Base-by-base conservation (phyloP, 106 monocot species). In the Dendrobium chrysotoxum region DNA sequence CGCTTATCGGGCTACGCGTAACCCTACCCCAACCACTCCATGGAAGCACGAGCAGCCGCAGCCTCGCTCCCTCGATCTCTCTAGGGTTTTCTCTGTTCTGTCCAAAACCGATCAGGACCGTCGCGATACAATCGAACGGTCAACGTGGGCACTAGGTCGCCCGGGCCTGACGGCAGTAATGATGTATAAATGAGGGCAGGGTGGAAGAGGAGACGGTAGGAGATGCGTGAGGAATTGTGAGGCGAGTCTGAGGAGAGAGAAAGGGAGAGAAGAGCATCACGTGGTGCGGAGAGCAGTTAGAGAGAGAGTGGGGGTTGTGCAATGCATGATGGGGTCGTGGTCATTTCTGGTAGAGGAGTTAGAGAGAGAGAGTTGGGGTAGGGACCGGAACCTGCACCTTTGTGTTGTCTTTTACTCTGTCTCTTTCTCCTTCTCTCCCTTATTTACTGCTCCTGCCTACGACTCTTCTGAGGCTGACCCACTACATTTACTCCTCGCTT, bases 391-490 rank as follows among this genome's bases (percentile, higher is more conserved):
- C 71, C 71, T 74, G 74, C 74, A 74, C 21, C 41, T 12, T 41
- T 41, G 74, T n/a, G 17, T 74, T 74, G 74, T 74, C 74, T 74
- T 74, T 74, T 74, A 40, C 74, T 41, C 74, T 20, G 74, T 74
- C 74, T 42, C 20, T 74, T 41, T 23, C 16, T 35, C 4, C n/a
- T 16, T 28, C 17, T 74, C 74, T 40, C n/a, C 10, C 39, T 40
- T 23, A 40, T 40, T 35, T 42, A 16, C 42, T 16, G 11, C 23
- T 20, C 39, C 1, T 35, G 7, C 18, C 74, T 41, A 15, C 28
- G 74, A 23, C 50, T 50, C 50, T 15, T 50, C 50, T 50, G 50
- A 12, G 11, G 50, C 40, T 28, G 40, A 31, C 28, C 28, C 28
- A 41, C 20, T 74, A 5, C 76, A 20, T 47, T 76, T 47, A 46